Evolutionary conservation across 1,284 basidiomycete species (phyloP), one percentile per base, ranked within the genome.

Genomic region (Calocybe gambosa): DNA sequence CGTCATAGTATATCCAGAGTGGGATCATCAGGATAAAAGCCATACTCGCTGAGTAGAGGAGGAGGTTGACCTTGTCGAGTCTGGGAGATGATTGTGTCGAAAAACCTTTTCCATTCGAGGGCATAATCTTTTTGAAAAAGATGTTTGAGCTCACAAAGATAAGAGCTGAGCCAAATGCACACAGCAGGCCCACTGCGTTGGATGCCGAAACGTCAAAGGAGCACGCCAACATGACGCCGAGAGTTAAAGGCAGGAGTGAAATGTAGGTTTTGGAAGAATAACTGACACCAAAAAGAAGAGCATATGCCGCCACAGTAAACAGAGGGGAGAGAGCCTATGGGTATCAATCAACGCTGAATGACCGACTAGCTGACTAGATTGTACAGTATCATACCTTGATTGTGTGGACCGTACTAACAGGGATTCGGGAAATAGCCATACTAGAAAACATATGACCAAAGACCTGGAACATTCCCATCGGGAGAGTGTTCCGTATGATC

Each of bases 101-200:
- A 20, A 66, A 64, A n/a, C 62, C 65, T 8, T 70, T 60, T 7
- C 70, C 60, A 40, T 73, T 75, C 15, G 82, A 81, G 0, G 93
- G 93, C 75, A 99, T 86, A 50, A 99, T 85, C 73, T 97, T 98
- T 70, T 99, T 99, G 78, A 95, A 96, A 67, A 95, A 97, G 59
- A 99, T 98, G 69, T 99, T 99, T 55, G 94, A 94, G 50, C 89
- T 91, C 42, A 99, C 96, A 62, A 99, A 98, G 55, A 99, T 83
- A 50, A 98, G 68, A 19, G 94, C 94, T 12, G 92, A 95, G 31
- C 93, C 93, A 59, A 97, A 92, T 2, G 93, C 93, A 63, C 89
- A 95, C 12, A 94, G 67, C 19, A 97, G 70, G 15, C 93, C 93
- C 39, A 87, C 68, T 5, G 80, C 68, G 64, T 94, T 95, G 38